Conservation (phyloP, 768 basidiomycete genomes). For the Fomitopsis serialis region DNA sequence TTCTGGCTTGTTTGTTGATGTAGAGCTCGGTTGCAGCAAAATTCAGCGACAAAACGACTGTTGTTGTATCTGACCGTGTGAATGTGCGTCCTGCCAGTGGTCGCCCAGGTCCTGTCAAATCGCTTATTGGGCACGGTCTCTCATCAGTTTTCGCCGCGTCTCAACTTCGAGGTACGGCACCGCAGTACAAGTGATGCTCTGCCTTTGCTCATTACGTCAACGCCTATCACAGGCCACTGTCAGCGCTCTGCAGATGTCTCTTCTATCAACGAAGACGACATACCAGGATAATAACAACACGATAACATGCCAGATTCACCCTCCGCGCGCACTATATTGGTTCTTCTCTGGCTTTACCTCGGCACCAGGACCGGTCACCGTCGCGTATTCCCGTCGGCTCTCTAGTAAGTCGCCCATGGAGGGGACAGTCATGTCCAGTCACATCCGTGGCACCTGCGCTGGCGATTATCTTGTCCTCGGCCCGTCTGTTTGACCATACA, state of each 20-base stretch:
- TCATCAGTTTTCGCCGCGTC: slow-evolving; percentile 70
- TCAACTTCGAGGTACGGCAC: slow-evolving; percentile 31
- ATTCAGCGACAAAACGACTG: slow-evolving; percentile 39
- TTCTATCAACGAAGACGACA: slow-evolving; percentile 35
- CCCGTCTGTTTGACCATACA: slow-evolving; percentile 26
- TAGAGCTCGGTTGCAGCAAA: slow-evolving; percentile 5
- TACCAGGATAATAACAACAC: slow-evolving; percentile 48
- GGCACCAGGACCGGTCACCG: slow-evolving; percentile 19
- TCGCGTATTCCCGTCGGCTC: slow-evolving; percentile 46
- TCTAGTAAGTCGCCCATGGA: slow-evolving; percentile 43
- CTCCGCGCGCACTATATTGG: slow-evolving; percentile 22
- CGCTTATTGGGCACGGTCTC: slow-evolving; percentile 62
- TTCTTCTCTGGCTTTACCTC: background rate
- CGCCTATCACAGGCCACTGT: slow-evolving; percentile 15
- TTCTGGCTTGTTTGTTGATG: background rate
- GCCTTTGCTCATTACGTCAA: no score
- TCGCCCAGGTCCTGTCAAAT: background rate
- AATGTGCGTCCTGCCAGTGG: background rate
- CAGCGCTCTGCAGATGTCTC: slow-evolving; percentile 30
- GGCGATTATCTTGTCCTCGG: slow-evolving; percentile 29
- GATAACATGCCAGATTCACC: slow-evolving; percentile 32
- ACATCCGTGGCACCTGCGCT: slow-evolving; percentile 35
- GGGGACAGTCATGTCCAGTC: slow-evolving; percentile 38
- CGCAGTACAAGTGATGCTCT: no score
- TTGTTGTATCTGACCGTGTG: slow-evolving; percentile 33